These are phyloP conservation scores for Epicoccum sorghinum DNA, from an alignment of 2,329 filamentous ascomycete species.

Conservation along the genomic window DNA sequence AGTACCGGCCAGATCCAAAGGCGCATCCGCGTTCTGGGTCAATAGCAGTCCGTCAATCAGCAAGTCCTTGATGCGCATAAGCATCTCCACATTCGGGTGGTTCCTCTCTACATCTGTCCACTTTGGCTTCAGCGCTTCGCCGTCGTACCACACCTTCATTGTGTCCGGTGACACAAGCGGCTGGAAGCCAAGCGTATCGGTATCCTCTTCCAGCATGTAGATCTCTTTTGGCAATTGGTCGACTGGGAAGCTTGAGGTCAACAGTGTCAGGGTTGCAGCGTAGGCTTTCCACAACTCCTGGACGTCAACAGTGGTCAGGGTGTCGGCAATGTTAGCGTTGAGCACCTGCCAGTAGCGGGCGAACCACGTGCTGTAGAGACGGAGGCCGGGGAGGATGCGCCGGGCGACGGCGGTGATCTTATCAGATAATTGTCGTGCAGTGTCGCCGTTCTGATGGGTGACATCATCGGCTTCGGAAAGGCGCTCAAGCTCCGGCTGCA, in stretches of 20 bases:
- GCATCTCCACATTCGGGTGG: conserved; percentile 68
- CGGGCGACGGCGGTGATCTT: conserved; percentile 65
- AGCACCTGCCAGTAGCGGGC: conserved; percentile 61
- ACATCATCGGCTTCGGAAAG: conserved; percentile 56
- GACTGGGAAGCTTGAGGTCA: conserved; percentile 65
- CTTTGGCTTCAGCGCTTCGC: conserved; percentile 57
- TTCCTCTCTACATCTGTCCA: conserved; percentile 61
- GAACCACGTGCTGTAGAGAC: conserved; percentile 73
- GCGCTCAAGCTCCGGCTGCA: conserved; percentile 73
- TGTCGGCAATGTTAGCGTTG: conserved; percentile 60
- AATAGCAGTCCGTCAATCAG: conserved; percentile 66
- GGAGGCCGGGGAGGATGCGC: conserved; percentile 67
- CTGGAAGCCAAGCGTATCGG: conserved; percentile 68
- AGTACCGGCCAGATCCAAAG: conserved; percentile 55
- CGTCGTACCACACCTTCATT: conserved; percentile 59
- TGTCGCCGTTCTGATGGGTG: conserved; percentile 47
- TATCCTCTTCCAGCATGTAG: conserved; percentile 73
- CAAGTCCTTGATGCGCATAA: conserved; percentile 68
- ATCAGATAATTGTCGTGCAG: conserved; percentile 49
- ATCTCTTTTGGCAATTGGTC: conserved; percentile 60
- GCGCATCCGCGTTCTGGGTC: conserved; percentile 58
- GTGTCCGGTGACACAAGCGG: conserved; percentile 62
- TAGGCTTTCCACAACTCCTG: conserved; percentile 70
- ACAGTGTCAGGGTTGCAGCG: conserved; percentile 64
- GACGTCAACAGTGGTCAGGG: conserved; percentile 62